phyloP scores from a whole-genome alignment of 2,329 filamentous ascomycete genomes.

The Aspergillus sp. region DNA sequence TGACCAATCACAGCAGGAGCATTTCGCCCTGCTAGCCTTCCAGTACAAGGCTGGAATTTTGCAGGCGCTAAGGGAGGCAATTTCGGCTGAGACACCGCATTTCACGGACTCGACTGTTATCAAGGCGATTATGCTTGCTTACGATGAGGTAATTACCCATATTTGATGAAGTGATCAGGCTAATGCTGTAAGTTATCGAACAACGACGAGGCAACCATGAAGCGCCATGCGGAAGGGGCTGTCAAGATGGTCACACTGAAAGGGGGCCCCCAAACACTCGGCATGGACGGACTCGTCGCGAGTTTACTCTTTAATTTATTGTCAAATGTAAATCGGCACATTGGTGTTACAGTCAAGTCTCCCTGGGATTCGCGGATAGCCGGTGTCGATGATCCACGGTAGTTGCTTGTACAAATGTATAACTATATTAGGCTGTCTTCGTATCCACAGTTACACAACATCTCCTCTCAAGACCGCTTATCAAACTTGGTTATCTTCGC shows the following conservation, averaged over 20 bases:
- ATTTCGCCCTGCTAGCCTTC: neutral
- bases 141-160: slow-evolving; percentile 17
- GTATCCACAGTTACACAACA: no score
- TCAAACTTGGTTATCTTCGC: neutral
- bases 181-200: neutral
- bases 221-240: slow-evolving; percentile 5
- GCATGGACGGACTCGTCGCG: slow-evolving; percentile 6
- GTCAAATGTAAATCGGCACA: neutral
- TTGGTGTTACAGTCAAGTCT: neutral
- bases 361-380: neutral
- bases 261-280: slow-evolving; percentile 8
- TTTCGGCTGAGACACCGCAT: slow-evolving; percentile 6
- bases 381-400: neutral
- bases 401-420: no score
- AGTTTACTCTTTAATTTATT: slow-evolving; percentile 8
- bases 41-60: slow-evolving; percentile 9
- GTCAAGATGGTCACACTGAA: slow-evolving; percentile 7
- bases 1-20: neutral
- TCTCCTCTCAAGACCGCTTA: neutral
- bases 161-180: neutral
- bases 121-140: slow-evolving; percentile 23
- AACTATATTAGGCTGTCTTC: no score
- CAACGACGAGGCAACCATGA: neutral
- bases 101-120: slow-evolving; percentile 18
- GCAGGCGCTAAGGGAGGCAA: slow-evolving; percentile 1